Base-by-base conservation (phyloP, 257 asterid species). In the Solanum clarkiae region DNA sequence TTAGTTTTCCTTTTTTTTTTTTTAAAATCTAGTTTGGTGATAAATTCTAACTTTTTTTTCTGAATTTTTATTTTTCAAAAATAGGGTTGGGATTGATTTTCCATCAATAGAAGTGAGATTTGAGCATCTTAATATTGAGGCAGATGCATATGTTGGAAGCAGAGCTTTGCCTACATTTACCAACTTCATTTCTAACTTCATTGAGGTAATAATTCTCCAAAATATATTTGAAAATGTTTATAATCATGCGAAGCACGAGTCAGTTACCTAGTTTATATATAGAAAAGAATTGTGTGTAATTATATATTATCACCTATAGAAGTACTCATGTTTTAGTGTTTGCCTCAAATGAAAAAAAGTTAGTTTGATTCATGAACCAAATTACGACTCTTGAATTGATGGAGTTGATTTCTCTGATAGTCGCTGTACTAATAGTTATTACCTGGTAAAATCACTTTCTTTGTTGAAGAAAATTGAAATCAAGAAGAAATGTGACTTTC, bases 71-170 rank as follows among this genome's bases (percentile, higher is more conserved):
- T 32, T 32, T 32, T 32, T 32, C 36, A 2, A 32, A 57, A 45
- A 18, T 86, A 93, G 97, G 69, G 98, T 93, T 47, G 95, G 94
- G 10, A 93, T 93, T 84, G 94, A 93, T 53, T 60, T 90, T 83
- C 98, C 98, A 14, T 87, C 94, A 13, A 90, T 94, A 60, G 97
- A 94, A 94, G 95, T 94, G n/a, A 89, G 95, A 80, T 94, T 84
- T 65, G 96, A 94, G 87, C 91, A 92, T 88, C 89, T 94, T 20
- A 93, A 85, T 10, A 65, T 94, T 36, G 95, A 92, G 26, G 96
- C 95, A 45, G 89, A 92, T 86, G 95, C 93, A 65, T 87, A 87
- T 75, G 84, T 86, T 29, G 94, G 91, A 66, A 86, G 89, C 85
- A 93, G 94, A 86, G 91, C 92, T 77, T 86, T 92, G 87, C 96